Base-by-base conservation (phyloP, 768 basidiomycete species). In the Leccinum imitatum region DNA sequence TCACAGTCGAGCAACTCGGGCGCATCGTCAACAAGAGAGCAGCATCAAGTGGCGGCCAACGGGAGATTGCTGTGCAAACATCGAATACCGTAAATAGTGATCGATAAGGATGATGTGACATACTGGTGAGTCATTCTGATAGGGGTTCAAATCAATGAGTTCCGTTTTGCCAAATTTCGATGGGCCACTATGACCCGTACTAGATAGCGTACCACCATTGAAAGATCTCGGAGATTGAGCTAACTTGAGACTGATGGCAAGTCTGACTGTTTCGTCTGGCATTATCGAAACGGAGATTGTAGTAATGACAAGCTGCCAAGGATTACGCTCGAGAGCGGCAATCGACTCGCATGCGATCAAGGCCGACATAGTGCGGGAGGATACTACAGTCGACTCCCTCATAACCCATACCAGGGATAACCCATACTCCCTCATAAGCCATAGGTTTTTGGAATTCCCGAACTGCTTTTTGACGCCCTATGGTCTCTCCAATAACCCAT, bases 291-390 rank as follows among this genome's bases (percentile, higher is more conserved):
- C 44, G 13, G n/a, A 35, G 47, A 17, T 23, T 31, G 44, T 33
- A 33, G 33, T 33, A 25, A 52, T 50, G 46, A 27, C 39, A 9
- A 15, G 15, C n/a, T 46, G 41, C 56, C 61, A 63, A 41, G 61
- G 11, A 44, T 15, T 27, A 25, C 17, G 25, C 50, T 9, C 3
- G n/a, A 19, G 46, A 17, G 48, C 31, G 39, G 30, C 37, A 35
- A 41, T 54, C 33, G 44, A 44, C 41, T 53, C 27, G 50, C 30
- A 33, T 53, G 54, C 25, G 15, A 27, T 50, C 25, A 8, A 50
- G 27, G 25, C 63, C 63, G 63, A 61, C 58, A 57, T 50, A 17
- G 17, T 7, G 41, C 41, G 41, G 41, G 41, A 44, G 41, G n/a
- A 44, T 15, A 33, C 33, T 33, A n/a, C n/a, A n/a, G n/a, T n/a